phyloP scores from a whole-genome alignment of 352 stramenopile species.

The Globisporangium paroecandrum region DNA sequence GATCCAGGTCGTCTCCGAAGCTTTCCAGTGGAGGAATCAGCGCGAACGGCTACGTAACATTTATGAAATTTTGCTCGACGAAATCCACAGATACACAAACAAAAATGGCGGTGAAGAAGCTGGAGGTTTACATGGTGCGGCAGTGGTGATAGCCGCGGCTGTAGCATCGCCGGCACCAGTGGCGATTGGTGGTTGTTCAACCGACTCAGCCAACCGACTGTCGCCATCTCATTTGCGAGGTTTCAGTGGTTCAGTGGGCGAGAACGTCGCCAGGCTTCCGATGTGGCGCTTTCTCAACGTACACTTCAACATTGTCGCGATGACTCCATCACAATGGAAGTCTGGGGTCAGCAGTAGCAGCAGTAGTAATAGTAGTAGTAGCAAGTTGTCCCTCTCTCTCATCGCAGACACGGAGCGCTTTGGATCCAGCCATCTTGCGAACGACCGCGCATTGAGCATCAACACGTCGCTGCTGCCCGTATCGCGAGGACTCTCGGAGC shows the following conservation, averaged over 20 bases:
- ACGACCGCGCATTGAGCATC: slow-evolving; percentile 43
- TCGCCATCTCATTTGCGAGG: slow-evolving; percentile 22
- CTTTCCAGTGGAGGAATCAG: slow-evolving; percentile 44
- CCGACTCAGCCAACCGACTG: neutral
- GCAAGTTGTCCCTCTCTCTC: neutral
- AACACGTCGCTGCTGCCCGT: slow-evolving; percentile 31
- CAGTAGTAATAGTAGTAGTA: neutral
- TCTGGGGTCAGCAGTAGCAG: slow-evolving; percentile 7
- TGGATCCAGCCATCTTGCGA: slow-evolving; percentile 45
- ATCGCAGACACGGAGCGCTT: slow-evolving; percentile 49
- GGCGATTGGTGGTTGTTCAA: slow-evolving; percentile 5
- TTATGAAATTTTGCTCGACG: slow-evolving; percentile 30
- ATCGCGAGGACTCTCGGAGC: slow-evolving; percentile 31
- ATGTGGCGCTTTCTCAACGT: slow-evolving; percentile 41
- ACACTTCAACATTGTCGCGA: slow-evolving; percentile 42
- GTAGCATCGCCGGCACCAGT: slow-evolving; percentile 8
- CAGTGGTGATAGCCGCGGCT: neutral
- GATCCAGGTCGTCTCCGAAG: slow-evolving; percentile 45
- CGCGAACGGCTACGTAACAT: slow-evolving; percentile 43
- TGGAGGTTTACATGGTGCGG: neutral
- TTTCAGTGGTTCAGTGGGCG: slow-evolving; percentile 32
- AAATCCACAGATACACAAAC: neutral
- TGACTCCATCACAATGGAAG: slow-evolving; percentile 46
- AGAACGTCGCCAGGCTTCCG: slow-evolving; percentile 31
- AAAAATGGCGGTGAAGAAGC: neutral